These are phyloP conservation scores for Aspergillus felis DNA, from an alignment of 2,329 filamentous ascomycete species.

Conservation along the genomic window DNA sequence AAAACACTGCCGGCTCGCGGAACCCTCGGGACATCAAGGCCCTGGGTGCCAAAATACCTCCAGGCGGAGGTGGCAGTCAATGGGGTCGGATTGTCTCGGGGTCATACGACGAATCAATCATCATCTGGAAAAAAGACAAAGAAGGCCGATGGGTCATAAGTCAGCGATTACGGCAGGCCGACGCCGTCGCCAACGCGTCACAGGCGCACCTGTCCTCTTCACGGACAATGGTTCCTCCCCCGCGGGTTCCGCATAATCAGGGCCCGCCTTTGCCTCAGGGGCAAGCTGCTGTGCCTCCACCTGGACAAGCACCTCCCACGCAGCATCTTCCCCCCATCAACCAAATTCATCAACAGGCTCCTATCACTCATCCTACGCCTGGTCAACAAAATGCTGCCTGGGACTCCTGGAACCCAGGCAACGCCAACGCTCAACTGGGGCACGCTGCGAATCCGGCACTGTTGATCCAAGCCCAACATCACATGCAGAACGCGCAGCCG, in stretches of 20 bases:
- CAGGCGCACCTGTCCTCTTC: constrained; percentile 7
- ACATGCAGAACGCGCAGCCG: background rate
- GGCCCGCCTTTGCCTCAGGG: constrained; percentile 13
- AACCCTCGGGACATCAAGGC: constrained; percentile 69
- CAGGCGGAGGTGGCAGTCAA: constrained; percentile 81
- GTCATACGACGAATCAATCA: constrained; percentile 92
- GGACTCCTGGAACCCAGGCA: background rate
- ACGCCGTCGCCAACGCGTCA: constrained; percentile 41
- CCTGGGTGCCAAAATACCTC: constrained; percentile 80
- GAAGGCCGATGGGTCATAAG: constrained; percentile 80
- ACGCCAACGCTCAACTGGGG: background rate
- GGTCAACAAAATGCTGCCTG: background rate
- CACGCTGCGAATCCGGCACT: background rate
- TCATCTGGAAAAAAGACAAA: constrained; percentile 86
- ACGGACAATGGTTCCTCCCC: background rate
- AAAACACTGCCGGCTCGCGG: constrained; percentile 66
- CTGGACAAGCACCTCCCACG: background rate
- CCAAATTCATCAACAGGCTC: background rate
- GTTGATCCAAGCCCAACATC: background rate
- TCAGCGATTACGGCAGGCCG: constrained; percentile 66
- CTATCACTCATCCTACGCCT: background rate
- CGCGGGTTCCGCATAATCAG: constrained; percentile 3
- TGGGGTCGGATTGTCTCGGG: constrained; percentile 96
- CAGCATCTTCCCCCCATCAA: background rate
- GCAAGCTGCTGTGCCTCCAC: background rate